Percentiles rank a stretch among this genome's conserved stretches.
Conservation (phyloP, 768 basidiomycete genomes). For the Symmetrospora coprosmae region DNA sequence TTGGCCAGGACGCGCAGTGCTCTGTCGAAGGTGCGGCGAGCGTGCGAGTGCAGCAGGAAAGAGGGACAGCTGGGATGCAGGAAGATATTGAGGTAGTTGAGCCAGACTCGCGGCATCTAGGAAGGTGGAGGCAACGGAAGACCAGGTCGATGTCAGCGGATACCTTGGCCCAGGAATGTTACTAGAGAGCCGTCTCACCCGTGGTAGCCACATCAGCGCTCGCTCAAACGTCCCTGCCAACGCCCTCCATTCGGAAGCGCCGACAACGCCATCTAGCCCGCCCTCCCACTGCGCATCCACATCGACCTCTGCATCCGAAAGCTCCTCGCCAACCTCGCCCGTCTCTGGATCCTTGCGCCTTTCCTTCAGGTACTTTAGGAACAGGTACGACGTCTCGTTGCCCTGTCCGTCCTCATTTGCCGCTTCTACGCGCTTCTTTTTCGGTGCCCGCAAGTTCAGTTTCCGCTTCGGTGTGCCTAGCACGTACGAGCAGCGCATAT, state of each 20-base stretch:
- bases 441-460: conserved; percentile 70
- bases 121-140: neutral
- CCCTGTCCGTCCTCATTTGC: conserved; percentile 28
- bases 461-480: conserved; percentile 48
- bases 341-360: conserved; percentile 71
- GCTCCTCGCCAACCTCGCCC: conserved; percentile 40
- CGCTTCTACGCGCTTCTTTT: conserved; percentile 57
- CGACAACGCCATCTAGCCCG: conserved; percentile 72
- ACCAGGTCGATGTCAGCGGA: neutral
- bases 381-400: neutral
- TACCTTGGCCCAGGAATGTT: neutral
- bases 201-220: conserved; percentile 85
- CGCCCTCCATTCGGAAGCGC: conserved; percentile 88
- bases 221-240: conserved; percentile 80
- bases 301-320: conserved; percentile 24
- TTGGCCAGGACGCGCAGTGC: conserved; percentile 85
- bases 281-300: conserved; percentile 50
- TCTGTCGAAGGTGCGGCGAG: conserved; percentile 83
- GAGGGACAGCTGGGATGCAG: conserved; percentile 79
- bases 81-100: conserved; percentile 81
- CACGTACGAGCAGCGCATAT: conserved; percentile 68
- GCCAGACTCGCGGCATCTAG: conserved; percentile 84
- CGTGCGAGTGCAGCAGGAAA: conserved; percentile 69
- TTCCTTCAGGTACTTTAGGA: conserved; percentile 43
- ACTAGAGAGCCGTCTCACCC: conserved; percentile 43